These are phyloP conservation scores for Neolentinus lepideus DNA, from an alignment of 1,284 basidiomycete genomes.

Conservation along the genomic window DNA sequence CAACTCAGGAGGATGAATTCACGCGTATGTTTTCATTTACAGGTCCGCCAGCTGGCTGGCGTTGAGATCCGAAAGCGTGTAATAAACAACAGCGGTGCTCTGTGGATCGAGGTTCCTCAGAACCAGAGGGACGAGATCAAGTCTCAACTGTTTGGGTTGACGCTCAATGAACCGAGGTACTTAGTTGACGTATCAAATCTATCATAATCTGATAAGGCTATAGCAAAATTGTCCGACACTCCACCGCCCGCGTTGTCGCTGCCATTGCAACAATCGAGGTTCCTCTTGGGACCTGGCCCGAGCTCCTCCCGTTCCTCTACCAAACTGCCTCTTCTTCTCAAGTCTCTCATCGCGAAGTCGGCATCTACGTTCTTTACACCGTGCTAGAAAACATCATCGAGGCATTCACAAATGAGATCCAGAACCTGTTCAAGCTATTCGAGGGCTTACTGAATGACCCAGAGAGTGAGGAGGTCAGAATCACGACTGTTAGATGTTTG, in stretches of 20 bases:
- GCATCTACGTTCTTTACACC: slow-evolving; percentile 87
- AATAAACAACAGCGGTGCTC: slow-evolving; percentile 68
- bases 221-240: slow-evolving; percentile 85
- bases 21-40: slow-evolving; percentile 6
- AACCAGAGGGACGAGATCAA: slow-evolving; percentile 83
- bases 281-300: slow-evolving; percentile 76
- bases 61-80: slow-evolving; percentile 97
- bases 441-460: slow-evolving; percentile 76
- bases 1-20: slow-evolving; percentile 4
- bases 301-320: slow-evolving; percentile 86
- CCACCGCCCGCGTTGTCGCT: slow-evolving; percentile 88
- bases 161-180: slow-evolving; percentile 76
- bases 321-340: slow-evolving; percentile 68
- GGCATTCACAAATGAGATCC: slow-evolving; percentile 74
- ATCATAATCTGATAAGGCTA: slow-evolving; percentile 5
- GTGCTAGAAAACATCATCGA: slow-evolving; percentile 92
- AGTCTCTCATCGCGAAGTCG: slow-evolving; percentile 83
- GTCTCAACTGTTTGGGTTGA: slow-evolving; percentile 72
- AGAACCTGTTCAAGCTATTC: slow-evolving; percentile 82
- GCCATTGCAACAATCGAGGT: slow-evolving; percentile 92
- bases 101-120: slow-evolving; percentile 77
- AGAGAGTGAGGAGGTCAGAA: slow-evolving; percentile 85
- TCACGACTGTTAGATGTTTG: slow-evolving; percentile 85
- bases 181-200: slow-evolving; percentile 20
- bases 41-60: slow-evolving; percentile 98